These are phyloP conservation scores for Bombardia bombarda DNA, from an alignment of 495 filamentous ascomycete species.

Conservation along the genomic window DNA sequence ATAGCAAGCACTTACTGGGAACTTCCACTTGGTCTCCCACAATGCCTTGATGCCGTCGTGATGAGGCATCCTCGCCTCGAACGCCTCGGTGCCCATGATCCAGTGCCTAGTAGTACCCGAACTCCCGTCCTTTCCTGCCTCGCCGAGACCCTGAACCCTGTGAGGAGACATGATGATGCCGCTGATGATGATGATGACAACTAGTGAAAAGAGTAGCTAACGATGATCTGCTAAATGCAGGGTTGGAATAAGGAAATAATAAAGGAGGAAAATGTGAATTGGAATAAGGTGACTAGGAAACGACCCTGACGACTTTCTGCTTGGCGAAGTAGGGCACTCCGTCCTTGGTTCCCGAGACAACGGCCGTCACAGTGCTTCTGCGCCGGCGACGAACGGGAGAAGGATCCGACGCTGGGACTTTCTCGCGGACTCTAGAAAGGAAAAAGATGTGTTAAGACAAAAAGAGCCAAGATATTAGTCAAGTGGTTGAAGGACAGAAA, in stretches of 20 bases:
- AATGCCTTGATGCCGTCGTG: slow-evolving; percentile 64
- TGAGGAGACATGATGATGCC: slow-evolving; percentile 19
- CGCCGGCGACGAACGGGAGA: slow-evolving; percentile 15
- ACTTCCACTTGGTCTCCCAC: slow-evolving; percentile 78
- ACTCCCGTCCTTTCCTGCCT: not conserved
- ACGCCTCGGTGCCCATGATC: slow-evolving; percentile 32
- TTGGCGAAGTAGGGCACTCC: slow-evolving; percentile 21
- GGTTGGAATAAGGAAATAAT: not conserved
- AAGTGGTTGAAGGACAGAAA: not conserved
- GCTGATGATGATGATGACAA: not conserved
- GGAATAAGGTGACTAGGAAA: slow-evolving; percentile 2
- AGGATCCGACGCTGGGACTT: slow-evolving; percentile 5
- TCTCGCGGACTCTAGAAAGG: slow-evolving; percentile 16
- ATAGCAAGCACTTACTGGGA: slow-evolving; percentile 42
- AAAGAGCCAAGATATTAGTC: no score
- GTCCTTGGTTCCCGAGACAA: slow-evolving; percentile 19
- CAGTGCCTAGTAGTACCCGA: slow-evolving; percentile 11
- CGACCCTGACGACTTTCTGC: slow-evolving; percentile 22
- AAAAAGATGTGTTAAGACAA: no score
- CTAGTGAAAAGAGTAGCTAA: not conserved
- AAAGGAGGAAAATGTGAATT: no score
- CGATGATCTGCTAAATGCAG: not conserved
- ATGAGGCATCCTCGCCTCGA: slow-evolving; percentile 45
- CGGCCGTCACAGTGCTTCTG: slow-evolving; percentile 16
- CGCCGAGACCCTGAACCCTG: not conserved